Base-by-base conservation (phyloP, 768 basidiomycete genomes). In the Trametes maxima region DNA sequence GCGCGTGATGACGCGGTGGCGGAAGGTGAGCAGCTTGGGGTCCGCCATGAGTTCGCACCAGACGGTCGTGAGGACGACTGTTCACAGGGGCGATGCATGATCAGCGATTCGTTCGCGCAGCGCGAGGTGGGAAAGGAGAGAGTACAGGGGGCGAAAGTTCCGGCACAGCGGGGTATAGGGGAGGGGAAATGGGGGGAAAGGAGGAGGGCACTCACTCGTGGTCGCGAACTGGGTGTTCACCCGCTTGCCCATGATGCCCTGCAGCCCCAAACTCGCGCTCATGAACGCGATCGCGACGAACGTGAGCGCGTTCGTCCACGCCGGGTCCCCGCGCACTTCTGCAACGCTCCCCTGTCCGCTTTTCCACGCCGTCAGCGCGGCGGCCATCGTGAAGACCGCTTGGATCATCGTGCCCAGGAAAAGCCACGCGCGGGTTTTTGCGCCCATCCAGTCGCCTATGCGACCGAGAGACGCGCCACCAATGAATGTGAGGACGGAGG, bases 31-130 rank as follows among this genome's bases (percentile, higher is more conserved):
- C 21, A 95, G 82, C 48, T 83, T 74, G 0, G 92, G 92, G 72
- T 93, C 91, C 51, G 87, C 86, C 81, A 90, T 82, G 49, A 95
- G 83, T 67, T 95, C 93, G 65, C 92, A 91, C 92, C 92, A 95
- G 58, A 93, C 83, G 17, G 90, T 91, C 16, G 93, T 95, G 11
- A 95, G 79, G 45, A 94, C 90, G 64, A 93, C 90, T 86, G 71
- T 21, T 33, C 53, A 46, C 24, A 33, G 42, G 22, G 36, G 21
- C 21, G 50, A 25, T 14, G 33, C 22, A 36, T 49, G 46, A 47
- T 39, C 28, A 28, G 44, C 43, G 42, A 40, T 48, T 42, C 33
- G 45, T 19, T 36, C 21, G 45, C 43, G 21, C 28, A 39, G 46
- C 13, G 21, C 3, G 24, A 25, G n/a, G 17, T 11, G 39, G 35